These are phyloP conservation scores for Hymenoscyphus fraxineus DNA, from an alignment of 2,329 filamentous ascomycete genomes.

Conservation along the genomic window DNA sequence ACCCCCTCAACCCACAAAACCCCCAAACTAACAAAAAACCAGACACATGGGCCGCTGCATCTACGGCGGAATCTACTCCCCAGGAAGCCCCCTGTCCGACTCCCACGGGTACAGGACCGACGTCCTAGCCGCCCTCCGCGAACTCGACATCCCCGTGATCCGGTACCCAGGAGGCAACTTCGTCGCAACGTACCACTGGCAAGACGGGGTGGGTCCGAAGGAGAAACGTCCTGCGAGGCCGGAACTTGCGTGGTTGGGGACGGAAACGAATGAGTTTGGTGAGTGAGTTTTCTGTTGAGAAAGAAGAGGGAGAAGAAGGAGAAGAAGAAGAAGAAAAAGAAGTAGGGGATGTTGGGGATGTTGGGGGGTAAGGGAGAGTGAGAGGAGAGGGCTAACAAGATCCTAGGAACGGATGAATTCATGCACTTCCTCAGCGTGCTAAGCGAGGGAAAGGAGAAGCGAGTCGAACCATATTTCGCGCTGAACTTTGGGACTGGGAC, in stretches of 20 bases:
- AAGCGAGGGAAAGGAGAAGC: constrained; percentile 54
- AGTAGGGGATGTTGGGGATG: too few relatives aligned
- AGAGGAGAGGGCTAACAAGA: background rate
- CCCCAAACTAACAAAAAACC: constrained; percentile 6
- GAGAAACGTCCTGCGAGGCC: constrained; percentile 61
- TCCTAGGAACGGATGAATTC: constrained; percentile 68
- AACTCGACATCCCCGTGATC: constrained; percentile 72
- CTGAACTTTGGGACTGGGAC: constrained; percentile 79
- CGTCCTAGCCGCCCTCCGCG: constrained; percentile 69
- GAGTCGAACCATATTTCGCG: constrained; percentile 73
- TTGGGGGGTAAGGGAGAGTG: too few relatives aligned
- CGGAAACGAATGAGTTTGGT: constrained; percentile 75
- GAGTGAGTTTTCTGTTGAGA: background rate
- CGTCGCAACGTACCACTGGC: constrained; percentile 80
- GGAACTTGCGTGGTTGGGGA: constrained; percentile 75
- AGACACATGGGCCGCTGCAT: constrained; percentile 89
- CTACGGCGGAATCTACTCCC: constrained; percentile 82
- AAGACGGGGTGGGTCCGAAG: constrained; percentile 72
- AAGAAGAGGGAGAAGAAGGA: background rate
- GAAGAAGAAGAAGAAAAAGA: too few relatives aligned
- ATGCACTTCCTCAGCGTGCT: constrained; percentile 74
- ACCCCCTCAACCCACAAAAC: background rate
- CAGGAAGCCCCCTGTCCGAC: constrained; percentile 68
- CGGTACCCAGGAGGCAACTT: constrained; percentile 84
- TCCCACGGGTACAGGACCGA: constrained; percentile 73